A percentile compares a stretch with the other conserved stretches of the same genome.
These are phyloP conservation scores for Aspergillus sp. DNA, from an alignment of 2,329 filamentous ascomycete species.

Conservation along the genomic window DNA sequence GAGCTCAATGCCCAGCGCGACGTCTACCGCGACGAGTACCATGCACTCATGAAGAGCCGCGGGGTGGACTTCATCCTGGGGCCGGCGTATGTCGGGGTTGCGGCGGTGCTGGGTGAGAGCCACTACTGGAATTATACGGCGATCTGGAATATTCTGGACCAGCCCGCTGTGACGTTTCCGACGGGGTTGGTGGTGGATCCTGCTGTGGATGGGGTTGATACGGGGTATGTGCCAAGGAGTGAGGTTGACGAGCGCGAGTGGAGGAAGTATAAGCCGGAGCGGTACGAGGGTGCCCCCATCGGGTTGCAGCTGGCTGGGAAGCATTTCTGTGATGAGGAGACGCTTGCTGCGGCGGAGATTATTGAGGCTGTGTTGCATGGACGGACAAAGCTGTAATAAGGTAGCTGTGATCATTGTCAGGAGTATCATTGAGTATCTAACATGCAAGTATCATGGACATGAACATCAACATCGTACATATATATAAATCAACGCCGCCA, in stretches of 20 bases:
- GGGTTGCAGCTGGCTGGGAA: slow-evolving; percentile 52
- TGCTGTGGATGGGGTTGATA: slow-evolving; percentile 21
- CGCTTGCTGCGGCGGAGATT: slow-evolving; percentile 29
- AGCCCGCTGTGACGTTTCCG: slow-evolving; percentile 28
- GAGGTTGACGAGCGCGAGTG: slow-evolving; percentile 31
- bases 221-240: slow-evolving; percentile 20
- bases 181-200: slow-evolving; percentile 27
- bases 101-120: slow-evolving; percentile 30
- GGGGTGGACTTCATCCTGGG: slow-evolving; percentile 33
- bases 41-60: slow-evolving; percentile 26
- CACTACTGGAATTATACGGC: slow-evolving; percentile 38
- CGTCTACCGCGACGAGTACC: slow-evolving; percentile 29
- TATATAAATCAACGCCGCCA: slow-evolving; percentile 23
- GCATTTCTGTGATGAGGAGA: slow-evolving; percentile 54
- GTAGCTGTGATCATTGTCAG: too few relatives aligned
- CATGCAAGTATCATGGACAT: slow-evolving; percentile 1
- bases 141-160: slow-evolving; percentile 32
- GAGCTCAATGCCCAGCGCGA: slow-evolving; percentile 25
- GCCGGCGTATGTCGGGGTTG: slow-evolving; percentile 25
- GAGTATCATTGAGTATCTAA: background rate
- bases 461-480: background rate
- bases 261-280: slow-evolving; percentile 29
- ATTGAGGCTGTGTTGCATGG: slow-evolving; percentile 10
- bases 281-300: slow-evolving; percentile 46
- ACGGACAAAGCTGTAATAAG: background rate